These are phyloP conservation scores for Exserohilum turcica DNA, from an alignment of 2,329 filamentous ascomycete genomes.

Conservation along the genomic window DNA sequence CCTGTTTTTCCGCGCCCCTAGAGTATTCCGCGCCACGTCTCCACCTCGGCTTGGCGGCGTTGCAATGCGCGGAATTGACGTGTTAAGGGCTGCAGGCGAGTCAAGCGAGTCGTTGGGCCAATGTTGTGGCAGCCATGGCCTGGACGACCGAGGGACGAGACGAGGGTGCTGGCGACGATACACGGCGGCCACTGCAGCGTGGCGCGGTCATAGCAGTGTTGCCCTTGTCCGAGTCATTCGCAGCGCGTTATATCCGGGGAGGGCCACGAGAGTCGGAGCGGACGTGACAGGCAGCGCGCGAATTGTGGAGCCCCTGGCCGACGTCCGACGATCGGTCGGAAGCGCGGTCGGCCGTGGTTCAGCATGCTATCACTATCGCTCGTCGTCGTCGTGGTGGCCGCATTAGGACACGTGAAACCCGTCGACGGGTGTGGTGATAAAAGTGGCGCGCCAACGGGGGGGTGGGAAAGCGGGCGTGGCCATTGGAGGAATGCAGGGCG, in stretches of 20 bases:
- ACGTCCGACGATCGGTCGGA: slow-evolving; percentile 1
- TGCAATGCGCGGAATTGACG: slow-evolving; percentile 5
- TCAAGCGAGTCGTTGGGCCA: slow-evolving; percentile 13
- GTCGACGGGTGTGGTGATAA: slow-evolving; percentile 2
- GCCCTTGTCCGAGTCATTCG: slow-evolving; percentile 14
- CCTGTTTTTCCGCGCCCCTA: background rate
- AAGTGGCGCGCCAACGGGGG: slow-evolving; percentile 4
- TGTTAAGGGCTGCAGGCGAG: slow-evolving; percentile 1
- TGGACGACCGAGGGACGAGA: background rate
- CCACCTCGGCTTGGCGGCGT: slow-evolving; percentile 4
- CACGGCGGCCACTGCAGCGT: background rate
- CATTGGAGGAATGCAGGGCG: slow-evolving; percentile 1
- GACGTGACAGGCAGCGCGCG: slow-evolving; percentile 3
- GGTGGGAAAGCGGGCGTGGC: background rate
- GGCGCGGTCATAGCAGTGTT: background rate
- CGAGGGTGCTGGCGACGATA: background rate
- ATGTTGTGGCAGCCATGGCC: too few species aligned
- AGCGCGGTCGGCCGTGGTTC: slow-evolving; percentile 3
- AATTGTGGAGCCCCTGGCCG: slow-evolving; percentile 15
- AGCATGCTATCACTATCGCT: background rate
- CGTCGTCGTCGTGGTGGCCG: background rate
- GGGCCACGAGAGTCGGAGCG: slow-evolving; percentile 7
- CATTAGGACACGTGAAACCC: slow-evolving; percentile 2
- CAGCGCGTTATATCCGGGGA: slow-evolving; percentile 12
- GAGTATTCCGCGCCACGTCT: slow-evolving; percentile 9